Conservation (phyloP, 352 stramenopile genomes). For the Thalassiosira pacifica region DNA sequence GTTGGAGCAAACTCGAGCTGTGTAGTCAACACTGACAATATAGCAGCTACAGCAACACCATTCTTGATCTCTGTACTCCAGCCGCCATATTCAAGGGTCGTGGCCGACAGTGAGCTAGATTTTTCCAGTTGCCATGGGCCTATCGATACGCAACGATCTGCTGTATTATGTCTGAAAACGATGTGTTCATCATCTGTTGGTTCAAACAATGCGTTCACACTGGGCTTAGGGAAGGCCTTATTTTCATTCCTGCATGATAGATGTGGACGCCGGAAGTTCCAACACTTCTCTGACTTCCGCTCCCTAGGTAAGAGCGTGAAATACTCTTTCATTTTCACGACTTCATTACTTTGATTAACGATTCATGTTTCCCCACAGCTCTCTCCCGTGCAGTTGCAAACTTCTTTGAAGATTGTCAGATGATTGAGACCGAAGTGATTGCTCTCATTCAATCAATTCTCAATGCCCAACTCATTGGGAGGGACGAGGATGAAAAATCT, state of each 20-base stretch:
- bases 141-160: conserved; percentile 54
- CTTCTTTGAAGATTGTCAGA: conserved; percentile 59
- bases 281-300: conserved; percentile 62
- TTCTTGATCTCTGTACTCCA: conserved; percentile 57
- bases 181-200: conserved; percentile 37
- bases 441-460: conserved; percentile 45
- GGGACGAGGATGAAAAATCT: conserved; percentile 29
- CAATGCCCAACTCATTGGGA: conserved; percentile 36
- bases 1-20: conserved; percentile 46
- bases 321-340: neutral
- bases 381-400: conserved; percentile 53
- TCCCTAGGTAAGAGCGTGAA: conserved; percentile 41
- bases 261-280: conserved; percentile 54
- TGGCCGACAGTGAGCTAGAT: conserved; percentile 40
- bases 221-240: conserved; percentile 46
- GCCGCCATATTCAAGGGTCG: conserved; percentile 34
- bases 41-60: conserved; percentile 47
- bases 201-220: conserved; percentile 42
- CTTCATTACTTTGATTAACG: conserved; percentile 16
- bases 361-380: conserved; percentile 8
- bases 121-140: conserved; percentile 50
- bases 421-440: conserved; percentile 53
- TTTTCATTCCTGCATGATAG: conserved; percentile 64
- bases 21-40: conserved; percentile 55
- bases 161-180: conserved; percentile 54